Percentiles rank a stretch among this genome's conserved stretches.
Conservation (phyloP, 164 flowering plant species). For the Liriodendron chinense region DNA sequence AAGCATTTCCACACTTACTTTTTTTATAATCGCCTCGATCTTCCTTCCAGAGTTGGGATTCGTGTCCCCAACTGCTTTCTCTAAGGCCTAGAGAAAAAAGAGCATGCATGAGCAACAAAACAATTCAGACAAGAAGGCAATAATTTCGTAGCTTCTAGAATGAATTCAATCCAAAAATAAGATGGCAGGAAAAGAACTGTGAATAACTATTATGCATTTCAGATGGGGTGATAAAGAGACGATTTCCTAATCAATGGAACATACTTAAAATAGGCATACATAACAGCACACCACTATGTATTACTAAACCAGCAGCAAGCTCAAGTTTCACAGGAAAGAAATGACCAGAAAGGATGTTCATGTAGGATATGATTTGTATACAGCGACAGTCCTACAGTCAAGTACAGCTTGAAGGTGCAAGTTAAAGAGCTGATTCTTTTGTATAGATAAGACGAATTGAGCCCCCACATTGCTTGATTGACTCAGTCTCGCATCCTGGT, state of each 20-base stretch:
- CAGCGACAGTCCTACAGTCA: too few relatives aligned
- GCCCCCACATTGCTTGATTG: too few relatives aligned
- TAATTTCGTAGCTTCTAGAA: background rate
- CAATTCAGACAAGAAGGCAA: background rate
- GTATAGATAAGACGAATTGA: too few relatives aligned
- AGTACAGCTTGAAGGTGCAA: too few relatives aligned
- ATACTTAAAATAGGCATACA: background rate
- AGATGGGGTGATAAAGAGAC: background rate
- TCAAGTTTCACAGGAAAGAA: too few relatives aligned
- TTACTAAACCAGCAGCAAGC: too few relatives aligned
- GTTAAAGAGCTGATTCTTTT: too few relatives aligned
- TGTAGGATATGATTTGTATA: too few relatives aligned
- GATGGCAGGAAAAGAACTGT: too few relatives aligned
- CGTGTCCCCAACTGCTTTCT: constrained; percentile 72
- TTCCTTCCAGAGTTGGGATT: constrained; percentile 55
- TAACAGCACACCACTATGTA: too few relatives aligned
- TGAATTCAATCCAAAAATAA: background rate
- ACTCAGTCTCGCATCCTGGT: too few relatives aligned
- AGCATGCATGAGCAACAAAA: constrained; percentile 11
- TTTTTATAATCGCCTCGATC: constrained; percentile 67
- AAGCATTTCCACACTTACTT: constrained; percentile 42
- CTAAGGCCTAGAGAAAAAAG: constrained; percentile 54
- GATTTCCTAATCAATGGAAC: background rate
- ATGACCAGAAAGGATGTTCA: too few relatives aligned
- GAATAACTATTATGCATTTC: background rate